A percentile compares a stretch with the other conserved stretches of the same genome.
Conservation (phyloP, 805 yeast species). For the Saturnispora zaruensis region DNA sequence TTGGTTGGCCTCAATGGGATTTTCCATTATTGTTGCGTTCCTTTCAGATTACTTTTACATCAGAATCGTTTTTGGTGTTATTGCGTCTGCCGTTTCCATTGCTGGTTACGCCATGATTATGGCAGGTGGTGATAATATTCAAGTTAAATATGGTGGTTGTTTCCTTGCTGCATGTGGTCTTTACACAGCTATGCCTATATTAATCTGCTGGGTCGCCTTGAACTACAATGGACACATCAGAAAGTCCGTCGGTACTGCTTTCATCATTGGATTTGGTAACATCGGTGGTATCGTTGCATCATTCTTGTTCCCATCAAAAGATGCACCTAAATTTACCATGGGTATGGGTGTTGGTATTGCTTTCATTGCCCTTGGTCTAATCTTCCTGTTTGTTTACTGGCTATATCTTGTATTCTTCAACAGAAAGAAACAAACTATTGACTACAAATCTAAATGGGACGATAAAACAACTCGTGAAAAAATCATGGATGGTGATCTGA, state of each 20-base stretch:
- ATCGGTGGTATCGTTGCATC: constrained; percentile 65
- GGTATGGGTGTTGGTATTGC: constrained; percentile 49
- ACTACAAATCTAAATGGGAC: constrained; percentile 25
- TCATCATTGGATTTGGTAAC: constrained; percentile 63
- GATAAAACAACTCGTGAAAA: constrained; percentile 21
- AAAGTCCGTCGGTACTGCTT: constrained; percentile 40
- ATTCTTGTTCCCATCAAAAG: constrained; percentile 43
- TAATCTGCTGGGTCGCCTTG: constrained; percentile 58
- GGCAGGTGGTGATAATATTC: constrained; percentile 36
- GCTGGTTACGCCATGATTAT: constrained; percentile 42
- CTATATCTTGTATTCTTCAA: constrained; percentile 27
- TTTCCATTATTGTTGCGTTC: constrained; percentile 52
- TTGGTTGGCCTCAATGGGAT: constrained; percentile 70
- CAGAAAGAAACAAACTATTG: constrained; percentile 29
- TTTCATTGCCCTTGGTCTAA: constrained; percentile 35
- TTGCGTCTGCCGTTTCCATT: constrained; percentile 32
- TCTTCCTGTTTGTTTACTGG: constrained; percentile 28
- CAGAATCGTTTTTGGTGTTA: constrained; percentile 37
- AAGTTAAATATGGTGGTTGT: constrained; percentile 52
- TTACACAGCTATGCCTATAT: constrained; percentile 59
- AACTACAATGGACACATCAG: constrained; percentile 57
- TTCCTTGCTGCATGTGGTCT: constrained; percentile 52
- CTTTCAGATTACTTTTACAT: constrained; percentile 46
- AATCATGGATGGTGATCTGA: constrained; percentile 29
- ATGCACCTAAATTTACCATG: constrained; percentile 50